phyloP scores from a whole-genome alignment of 257 asterid species.

The Nicotiana paniculata region DNA sequence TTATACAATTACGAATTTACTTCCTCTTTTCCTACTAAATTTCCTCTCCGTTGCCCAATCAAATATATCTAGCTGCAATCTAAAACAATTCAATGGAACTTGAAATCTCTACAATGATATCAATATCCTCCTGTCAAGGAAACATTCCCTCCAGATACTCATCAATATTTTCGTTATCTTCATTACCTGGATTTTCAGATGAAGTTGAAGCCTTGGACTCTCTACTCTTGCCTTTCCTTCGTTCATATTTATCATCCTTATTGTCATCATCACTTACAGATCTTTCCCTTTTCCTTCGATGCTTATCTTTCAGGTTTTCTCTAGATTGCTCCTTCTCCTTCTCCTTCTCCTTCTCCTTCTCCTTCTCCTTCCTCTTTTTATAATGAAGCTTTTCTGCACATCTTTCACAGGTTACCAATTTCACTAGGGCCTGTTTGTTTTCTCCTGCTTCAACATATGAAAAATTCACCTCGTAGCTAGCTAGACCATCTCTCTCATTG shows the following conservation, averaged over 20 bases:
- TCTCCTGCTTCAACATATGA: slow-evolving; percentile 95
- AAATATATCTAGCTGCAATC: not conserved
- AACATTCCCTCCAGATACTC: slow-evolving; percentile 91
- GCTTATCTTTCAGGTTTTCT: slow-evolving; percentile 35
- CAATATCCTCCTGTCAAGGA: slow-evolving; percentile 37
- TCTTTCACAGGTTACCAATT: slow-evolving; percentile 89
- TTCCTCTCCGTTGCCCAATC: not conserved
- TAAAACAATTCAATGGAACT: not conserved
- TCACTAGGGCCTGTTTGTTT: slow-evolving; percentile 92
- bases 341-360: too few species aligned
- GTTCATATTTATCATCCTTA: slow-evolving; percentile 25
- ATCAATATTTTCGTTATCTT: slow-evolving; percentile 67
- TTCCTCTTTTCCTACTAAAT: not conserved
- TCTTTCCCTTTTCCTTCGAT: slow-evolving; percentile 65
- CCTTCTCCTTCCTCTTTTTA: slow-evolving; percentile 70
- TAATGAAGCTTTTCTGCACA: slow-evolving; percentile 85
- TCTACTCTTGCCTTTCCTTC: slow-evolving; percentile 44
- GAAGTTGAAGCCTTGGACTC: slow-evolving; percentile 49
- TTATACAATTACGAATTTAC: not conserved
- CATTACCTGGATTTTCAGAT: slow-evolving; percentile 7
- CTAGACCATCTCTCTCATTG: slow-evolving; percentile 51
- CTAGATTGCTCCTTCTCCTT: slow-evolving; percentile 47
- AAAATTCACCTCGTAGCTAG: slow-evolving; percentile 97
- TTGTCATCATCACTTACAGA: slow-evolving; percentile 51
- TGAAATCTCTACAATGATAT: not conserved